Percentiles rank a stretch among this genome's conserved stretches.
These are phyloP conservation scores for Coniochaeta ligniaria DNA, from an alignment of 2,329 filamentous ascomycete species.

Conservation along the genomic window DNA sequence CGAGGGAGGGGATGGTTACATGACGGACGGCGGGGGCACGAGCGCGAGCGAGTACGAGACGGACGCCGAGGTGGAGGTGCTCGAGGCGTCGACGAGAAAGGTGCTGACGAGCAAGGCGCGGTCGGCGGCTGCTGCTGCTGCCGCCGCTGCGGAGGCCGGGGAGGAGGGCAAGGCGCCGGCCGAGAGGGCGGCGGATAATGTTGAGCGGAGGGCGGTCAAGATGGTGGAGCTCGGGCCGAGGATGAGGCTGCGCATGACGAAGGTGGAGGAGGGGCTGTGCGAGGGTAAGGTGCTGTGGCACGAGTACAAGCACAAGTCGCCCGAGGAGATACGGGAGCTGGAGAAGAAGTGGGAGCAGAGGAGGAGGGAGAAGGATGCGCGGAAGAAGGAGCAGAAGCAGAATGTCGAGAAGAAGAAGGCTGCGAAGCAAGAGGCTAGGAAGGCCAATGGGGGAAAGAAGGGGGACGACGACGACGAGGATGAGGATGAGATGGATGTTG, in stretches of 20 bases:
- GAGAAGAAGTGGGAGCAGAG: slow-evolving; percentile 78
- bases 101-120: slow-evolving; percentile 47
- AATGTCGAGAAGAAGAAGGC: slow-evolving; percentile 85
- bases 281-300: slow-evolving; percentile 95
- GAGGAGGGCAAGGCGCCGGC: slow-evolving; percentile 21
- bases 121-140: slow-evolving; percentile 34
- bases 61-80: slow-evolving; percentile 89
- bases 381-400: slow-evolving; percentile 76
- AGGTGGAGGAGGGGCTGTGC: slow-evolving; percentile 92
- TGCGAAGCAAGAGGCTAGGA: slow-evolving; percentile 80
- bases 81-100: slow-evolving; percentile 54
- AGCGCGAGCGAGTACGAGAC: slow-evolving; percentile 91
- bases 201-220: slow-evolving; percentile 85
- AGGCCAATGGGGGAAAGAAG: slow-evolving; percentile 32
- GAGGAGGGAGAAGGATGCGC: slow-evolving; percentile 71
- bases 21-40: slow-evolving; percentile 59
- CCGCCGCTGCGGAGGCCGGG: slow-evolving; percentile 31
- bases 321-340: slow-evolving; percentile 67
- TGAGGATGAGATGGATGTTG: slow-evolving; percentile 28
- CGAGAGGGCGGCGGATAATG: slow-evolving; percentile 36
- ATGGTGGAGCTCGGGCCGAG: slow-evolving; percentile 87
- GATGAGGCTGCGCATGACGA: slow-evolving; percentile 81
- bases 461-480: slow-evolving; percentile 26
- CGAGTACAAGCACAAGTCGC: slow-evolving; percentile 82
- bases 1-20: slow-evolving; percentile 71